Conservation (phyloP, 805 yeast species). For the Lachancea meyersii region DNA sequence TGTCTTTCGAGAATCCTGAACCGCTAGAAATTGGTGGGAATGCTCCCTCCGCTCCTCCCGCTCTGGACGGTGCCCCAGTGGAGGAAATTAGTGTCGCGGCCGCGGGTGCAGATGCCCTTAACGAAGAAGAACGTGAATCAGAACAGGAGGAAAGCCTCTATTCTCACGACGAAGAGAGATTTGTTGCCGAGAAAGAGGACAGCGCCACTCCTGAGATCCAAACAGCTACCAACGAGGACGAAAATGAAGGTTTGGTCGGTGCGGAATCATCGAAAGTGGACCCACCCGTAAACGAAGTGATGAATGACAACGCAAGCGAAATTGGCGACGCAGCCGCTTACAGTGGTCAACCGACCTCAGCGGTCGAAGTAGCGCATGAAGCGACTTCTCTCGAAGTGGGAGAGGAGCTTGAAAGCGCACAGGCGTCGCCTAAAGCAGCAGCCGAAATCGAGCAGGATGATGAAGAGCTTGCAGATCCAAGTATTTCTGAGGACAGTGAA, state of each 20-base stretch:
- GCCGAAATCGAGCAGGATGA: background rate
- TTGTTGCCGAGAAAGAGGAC: constrained; percentile 13
- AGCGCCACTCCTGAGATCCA: constrained; percentile 9
- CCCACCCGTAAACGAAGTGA: constrained; percentile 6
- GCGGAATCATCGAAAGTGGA: constrained; percentile 7
- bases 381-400: background rate
- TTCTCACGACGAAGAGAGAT: constrained; percentile 7
- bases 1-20: constrained; percentile 3
- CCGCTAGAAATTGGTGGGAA: background rate
- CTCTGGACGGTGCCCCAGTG: constrained; percentile 4
- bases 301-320: background rate
- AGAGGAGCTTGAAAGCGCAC: background rate
- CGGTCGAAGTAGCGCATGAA: background rate
- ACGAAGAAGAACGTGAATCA: constrained; percentile 2
- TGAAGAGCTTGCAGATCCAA: background rate
- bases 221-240: constrained; percentile 6
- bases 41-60: constrained; percentile 1
- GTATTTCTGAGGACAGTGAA: background rate
- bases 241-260: constrained; percentile 6
- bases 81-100: constrained; percentile 3
- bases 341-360: background rate
- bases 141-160: constrained; percentile 3
- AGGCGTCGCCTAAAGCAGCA: background rate
- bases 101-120: background rate
- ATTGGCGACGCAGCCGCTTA: background rate